Conservation (phyloP, 2,329 filamentous ascomycete species). For the Rhexocercosporidium sp. region DNA sequence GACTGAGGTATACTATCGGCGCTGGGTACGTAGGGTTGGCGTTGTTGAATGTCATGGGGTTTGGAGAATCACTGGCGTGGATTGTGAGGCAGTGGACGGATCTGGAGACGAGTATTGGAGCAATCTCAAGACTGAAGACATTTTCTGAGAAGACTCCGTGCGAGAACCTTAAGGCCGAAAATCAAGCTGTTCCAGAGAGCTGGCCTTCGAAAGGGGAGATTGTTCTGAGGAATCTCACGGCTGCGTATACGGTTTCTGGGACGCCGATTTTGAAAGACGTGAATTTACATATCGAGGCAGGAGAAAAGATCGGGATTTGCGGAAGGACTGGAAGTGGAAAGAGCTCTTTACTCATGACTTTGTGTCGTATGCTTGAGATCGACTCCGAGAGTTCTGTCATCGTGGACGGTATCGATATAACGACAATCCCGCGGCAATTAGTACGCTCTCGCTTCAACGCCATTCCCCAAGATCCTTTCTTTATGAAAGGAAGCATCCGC, state of each 20-base stretch:
- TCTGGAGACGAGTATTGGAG: conserved; percentile 38
- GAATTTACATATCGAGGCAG: conserved; percentile 55
- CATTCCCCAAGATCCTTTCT: conserved; percentile 55
- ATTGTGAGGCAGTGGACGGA: conserved; percentile 36
- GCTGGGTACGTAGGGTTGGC: conserved; percentile 41
- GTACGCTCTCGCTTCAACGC: conserved; percentile 50
- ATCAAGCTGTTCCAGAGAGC: conserved; percentile 23
- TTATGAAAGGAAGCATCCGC: conserved; percentile 53
- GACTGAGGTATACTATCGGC: conserved; percentile 37
- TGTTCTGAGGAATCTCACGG: conserved; percentile 41
- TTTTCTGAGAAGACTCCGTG: conserved; percentile 20
- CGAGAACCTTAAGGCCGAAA: conserved; percentile 31
- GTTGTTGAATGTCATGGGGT: conserved; percentile 39
- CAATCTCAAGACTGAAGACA: conserved; percentile 31
- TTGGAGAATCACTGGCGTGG: conserved; percentile 29
- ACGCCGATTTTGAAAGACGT: conserved; percentile 25
- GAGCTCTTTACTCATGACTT: conserved; percentile 50
- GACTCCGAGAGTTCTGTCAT: conserved; percentile 48
- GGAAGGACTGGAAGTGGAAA: conserved; percentile 53
- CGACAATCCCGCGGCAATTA: conserved; percentile 47
- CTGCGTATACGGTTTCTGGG: conserved; percentile 37
- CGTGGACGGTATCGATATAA: conserved; percentile 55
- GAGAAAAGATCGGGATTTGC: conserved; percentile 55
- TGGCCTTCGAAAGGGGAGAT: conserved; percentile 40
- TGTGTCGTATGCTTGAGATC: conserved; percentile 56